Percentiles rank a stretch among this genome's conserved stretches.
Evolutionary conservation across 2,329 filamentous ascomycete genomes (phyloP).

Genomic region (Drechmeria coniospora): DNA sequence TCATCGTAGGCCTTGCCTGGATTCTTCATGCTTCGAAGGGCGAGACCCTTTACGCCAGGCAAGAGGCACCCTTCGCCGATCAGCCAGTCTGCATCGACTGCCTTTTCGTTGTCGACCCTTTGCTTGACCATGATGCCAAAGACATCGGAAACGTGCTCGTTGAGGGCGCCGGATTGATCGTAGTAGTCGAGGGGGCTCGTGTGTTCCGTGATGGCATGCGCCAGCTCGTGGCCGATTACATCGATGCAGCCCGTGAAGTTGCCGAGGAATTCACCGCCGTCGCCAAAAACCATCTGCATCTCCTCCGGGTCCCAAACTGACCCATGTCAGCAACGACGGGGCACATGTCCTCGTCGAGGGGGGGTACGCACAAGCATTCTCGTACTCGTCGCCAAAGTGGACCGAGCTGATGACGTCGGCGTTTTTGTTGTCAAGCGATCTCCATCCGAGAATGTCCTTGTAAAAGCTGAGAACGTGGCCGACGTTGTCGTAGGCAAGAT

Average conservation of each 20-base stretch:
- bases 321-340: not conserved
- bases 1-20: slow-evolving; percentile 38
- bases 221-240: slow-evolving; percentile 42
- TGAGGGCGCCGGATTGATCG: slow-evolving; percentile 38
- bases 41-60: slow-evolving; percentile 32
- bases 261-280: slow-evolving; percentile 34
- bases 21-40: slow-evolving; percentile 37
- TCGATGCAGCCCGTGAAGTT: slow-evolving; percentile 37
- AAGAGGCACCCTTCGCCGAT: slow-evolving; percentile 37
- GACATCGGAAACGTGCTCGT: slow-evolving; percentile 40
- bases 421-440: slow-evolving; percentile 35
- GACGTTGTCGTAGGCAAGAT: slow-evolving; percentile 34
- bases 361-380: slow-evolving; percentile 31
- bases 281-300: slow-evolving; percentile 40
- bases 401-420: slow-evolving; percentile 34
- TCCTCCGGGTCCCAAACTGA: slow-evolving; percentile 32
- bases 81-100: slow-evolving; percentile 35
- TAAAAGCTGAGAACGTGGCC: slow-evolving; percentile 35
- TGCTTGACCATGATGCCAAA: slow-evolving; percentile 45
- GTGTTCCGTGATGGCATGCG: slow-evolving; percentile 37
- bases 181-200: slow-evolving; percentile 33
- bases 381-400: slow-evolving; percentile 32
- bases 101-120: slow-evolving; percentile 27
- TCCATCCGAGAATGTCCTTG: slow-evolving; percentile 30
- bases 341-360: too few species aligned